Evolutionary conservation across 1,139 yeast species (phyloP).

Genomic region (Meyerozyma sp.): DNA sequence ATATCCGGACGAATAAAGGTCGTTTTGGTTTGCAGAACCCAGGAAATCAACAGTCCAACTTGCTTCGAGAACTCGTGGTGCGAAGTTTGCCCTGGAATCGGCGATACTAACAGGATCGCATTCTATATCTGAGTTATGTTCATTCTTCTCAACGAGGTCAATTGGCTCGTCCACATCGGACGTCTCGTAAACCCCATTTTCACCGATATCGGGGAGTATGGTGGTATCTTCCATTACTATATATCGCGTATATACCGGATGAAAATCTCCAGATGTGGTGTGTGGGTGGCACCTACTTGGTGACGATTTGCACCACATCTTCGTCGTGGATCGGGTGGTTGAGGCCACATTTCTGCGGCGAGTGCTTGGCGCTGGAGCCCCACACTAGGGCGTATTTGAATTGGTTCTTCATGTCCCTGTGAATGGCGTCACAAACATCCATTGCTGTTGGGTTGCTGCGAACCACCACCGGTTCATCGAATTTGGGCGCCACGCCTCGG

Average conservation of each 20-base stretch:
- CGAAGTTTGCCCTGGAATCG: slow-evolving; percentile 4
- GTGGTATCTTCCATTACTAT: background rate
- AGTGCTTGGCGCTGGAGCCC: slow-evolving; percentile 94
- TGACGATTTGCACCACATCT: slow-evolving; percentile 87
- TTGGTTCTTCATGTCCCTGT: slow-evolving; percentile 85
- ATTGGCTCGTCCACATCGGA: slow-evolving; percentile 9
- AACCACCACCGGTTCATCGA: slow-evolving; percentile 87
- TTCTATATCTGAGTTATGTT: slow-evolving; percentile 1
- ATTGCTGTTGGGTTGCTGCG: slow-evolving; percentile 73
- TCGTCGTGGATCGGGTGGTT: slow-evolving; percentile 82
- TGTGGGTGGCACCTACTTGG: slow-evolving; percentile 42
- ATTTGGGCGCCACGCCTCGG: slow-evolving; percentile 76
- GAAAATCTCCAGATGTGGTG: background rate
- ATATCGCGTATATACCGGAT: background rate
- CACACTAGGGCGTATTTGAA: slow-evolving; percentile 93
- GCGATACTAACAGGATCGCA: slow-evolving; percentile 1
- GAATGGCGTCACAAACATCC: slow-evolving; percentile 88
- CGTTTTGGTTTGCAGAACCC: slow-evolving; percentile 6
- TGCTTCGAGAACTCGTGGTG: slow-evolving; percentile 3
- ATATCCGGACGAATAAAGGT: slow-evolving; percentile 3
- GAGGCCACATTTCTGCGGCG: slow-evolving; percentile 95
- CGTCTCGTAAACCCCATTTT: slow-evolving; percentile 11
- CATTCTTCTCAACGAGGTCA: slow-evolving; percentile 2
- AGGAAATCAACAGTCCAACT: slow-evolving; percentile 8
- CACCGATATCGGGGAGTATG: slow-evolving; percentile 2